Evolutionary conservation across 2,329 filamentous ascomycete species (phyloP), one percentile per base, ranked within the genome.

Genomic region (Trichoderma endophyticum): DNA sequence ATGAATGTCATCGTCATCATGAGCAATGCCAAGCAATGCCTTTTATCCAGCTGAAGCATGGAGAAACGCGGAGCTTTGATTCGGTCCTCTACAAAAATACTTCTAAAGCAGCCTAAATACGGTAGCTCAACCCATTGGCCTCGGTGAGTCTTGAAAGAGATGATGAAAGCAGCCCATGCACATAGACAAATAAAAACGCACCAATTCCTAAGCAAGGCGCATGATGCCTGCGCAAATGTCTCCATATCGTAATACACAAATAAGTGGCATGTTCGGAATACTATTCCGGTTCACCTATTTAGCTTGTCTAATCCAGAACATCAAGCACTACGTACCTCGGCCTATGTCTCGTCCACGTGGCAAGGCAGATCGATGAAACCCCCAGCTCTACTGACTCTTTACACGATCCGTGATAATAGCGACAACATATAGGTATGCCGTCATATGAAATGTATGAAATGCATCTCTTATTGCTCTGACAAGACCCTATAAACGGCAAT

Each of bases 401-500:
- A 12, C 11, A 54, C n/a, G 9, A 21, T 24, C 3, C 5, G 9
- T 6, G n/a, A 14, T 24, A 5, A 51, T 12, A 2, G 43, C 2
- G 14, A 7, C 11, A 57, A 4, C 15, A 30, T 24, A 48, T 21
- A 21, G n/a, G 1, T 24, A 21, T 24, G 43, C 3, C 5, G n/a
- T 28, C 21, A 14, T 61, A 30, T 15, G 7, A 6, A 26, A 8
- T 30, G 51, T 61, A 30, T 15, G 4, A 18, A 28, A 9, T 43
- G 51, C 32, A 7, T 7, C 18, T 21, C 34, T 59, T 24, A 43
- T 59, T 59, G 26, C 18, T 57, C 65, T 1, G 67, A 70, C 36
- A 73, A 36, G 7, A 75, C 56, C 57, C 75, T 78, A 48, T 73
- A 74, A 18, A 79, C 67, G 7, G 76, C 74, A 34, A 79, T 79